These are phyloP conservation scores for Candida takata DNA, from an alignment of 805 yeast species.

Conservation along the genomic window DNA sequence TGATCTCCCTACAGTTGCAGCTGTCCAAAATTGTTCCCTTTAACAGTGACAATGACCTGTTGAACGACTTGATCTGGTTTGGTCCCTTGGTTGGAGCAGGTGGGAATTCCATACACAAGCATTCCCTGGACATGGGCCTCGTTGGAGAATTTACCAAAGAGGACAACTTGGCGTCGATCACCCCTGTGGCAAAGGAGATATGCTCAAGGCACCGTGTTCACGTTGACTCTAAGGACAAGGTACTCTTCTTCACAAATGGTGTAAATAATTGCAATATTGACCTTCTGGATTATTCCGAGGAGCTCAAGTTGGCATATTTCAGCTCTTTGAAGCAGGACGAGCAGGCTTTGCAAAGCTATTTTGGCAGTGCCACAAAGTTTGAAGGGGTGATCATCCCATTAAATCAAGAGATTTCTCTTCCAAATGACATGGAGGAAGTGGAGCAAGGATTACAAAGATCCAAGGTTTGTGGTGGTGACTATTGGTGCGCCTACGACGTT, in stretches of 20 bases:
- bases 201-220: conserved; percentile 14
- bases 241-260: conserved; percentile 14
- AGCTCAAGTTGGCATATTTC: conserved; percentile 6
- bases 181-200: conserved; percentile 12
- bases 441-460: conserved; percentile 4
- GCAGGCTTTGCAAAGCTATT: conserved; percentile 3
- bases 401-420: conserved; percentile 9
- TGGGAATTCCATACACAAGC: conserved; percentile 2
- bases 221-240: conserved; percentile 4
- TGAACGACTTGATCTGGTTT: conserved; percentile 26
- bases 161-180: conserved; percentile 9
- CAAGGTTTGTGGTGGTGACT: conserved; percentile 10
- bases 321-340: conserved; percentile 4
- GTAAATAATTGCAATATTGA: conserved; percentile 9
- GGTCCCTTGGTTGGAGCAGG: conserved; percentile 22
- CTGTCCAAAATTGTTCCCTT: conserved; percentile 9
- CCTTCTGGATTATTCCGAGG: conserved; percentile 3
- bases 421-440: conserved; percentile 11
- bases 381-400: conserved; percentile 14
- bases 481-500: conserved; percentile 16
- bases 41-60: conserved; percentile 22
- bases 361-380: conserved; percentile 2
- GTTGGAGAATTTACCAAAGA: conserved; percentile 12
- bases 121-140: conserved; percentile 1
- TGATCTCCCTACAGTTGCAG: conserved; percentile 17